Conservation (phyloP, 768 basidiomycete species). For the Hemileccinum impolitum region DNA sequence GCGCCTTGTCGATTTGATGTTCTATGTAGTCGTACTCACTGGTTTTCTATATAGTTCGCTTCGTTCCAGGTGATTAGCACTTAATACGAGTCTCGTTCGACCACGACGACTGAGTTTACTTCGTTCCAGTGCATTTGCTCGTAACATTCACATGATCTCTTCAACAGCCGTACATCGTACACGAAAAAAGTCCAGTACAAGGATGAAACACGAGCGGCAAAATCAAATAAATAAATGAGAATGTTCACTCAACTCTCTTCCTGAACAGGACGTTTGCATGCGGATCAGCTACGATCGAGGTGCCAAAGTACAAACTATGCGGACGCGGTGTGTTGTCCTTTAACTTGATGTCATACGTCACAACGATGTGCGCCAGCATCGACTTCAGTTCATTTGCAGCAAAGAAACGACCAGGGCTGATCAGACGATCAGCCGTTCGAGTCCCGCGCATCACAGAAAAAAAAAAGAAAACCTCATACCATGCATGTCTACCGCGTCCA, state of each 20-base stretch:
- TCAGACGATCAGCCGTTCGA: background rate
- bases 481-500: conserved; percentile 26
- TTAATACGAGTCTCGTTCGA: too few relatives aligned
- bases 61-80: too few relatives aligned
- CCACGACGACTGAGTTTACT: too few relatives aligned
- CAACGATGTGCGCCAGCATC: conserved; percentile 16
- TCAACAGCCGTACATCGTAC: too few relatives aligned
- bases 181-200: too few relatives aligned
- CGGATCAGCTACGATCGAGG: conserved; percentile 1
- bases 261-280: conserved; percentile 12
- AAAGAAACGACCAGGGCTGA: conserved; percentile 19
- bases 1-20: too few relatives aligned
- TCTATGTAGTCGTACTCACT: too few relatives aligned
- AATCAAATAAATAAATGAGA: too few relatives aligned
- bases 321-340: conserved; percentile 4
- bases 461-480: conserved; percentile 3
- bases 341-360: conserved; percentile 18
- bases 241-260: conserved; percentile 3
- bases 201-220: too few relatives aligned
- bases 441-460: background rate
- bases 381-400: conserved; percentile 5
- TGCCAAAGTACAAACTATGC: background rate
- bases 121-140: too few relatives aligned
- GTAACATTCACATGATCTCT: too few relatives aligned
- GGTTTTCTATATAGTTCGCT: too few relatives aligned